Evolutionary conservation across 257 asterid species (phyloP).

Genomic region (Solanum dulcamara): DNA sequence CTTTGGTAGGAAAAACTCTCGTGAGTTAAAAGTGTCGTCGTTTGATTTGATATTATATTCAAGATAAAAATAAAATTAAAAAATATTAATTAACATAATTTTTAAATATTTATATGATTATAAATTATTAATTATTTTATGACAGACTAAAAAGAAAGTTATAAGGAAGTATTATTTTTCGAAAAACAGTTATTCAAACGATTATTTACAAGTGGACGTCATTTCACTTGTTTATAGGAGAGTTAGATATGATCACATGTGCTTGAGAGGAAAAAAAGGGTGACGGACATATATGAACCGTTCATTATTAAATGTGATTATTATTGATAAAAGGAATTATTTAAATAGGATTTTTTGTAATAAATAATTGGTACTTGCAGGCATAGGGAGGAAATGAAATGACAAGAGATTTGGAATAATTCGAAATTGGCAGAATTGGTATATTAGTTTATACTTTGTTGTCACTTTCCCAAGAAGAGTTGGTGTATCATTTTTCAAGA

Average conservation of each 20-base stretch:
- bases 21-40: no score
- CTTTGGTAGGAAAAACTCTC: no score
- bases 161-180: background rate
- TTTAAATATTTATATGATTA: no score
- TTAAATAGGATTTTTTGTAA: background rate
- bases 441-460: background rate
- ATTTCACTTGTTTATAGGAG: background rate
- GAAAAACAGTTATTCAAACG: background rate
- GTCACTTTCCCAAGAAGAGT: background rate
- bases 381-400: background rate
- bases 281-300: background rate
- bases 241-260: constrained; percentile 11
- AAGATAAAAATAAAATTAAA: no score
- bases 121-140: no score
- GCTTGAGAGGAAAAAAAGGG: background rate
- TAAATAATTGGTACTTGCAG: background rate
- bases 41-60: no score
- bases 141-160: no score
- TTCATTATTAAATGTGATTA: background rate
- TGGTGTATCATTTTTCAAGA: background rate
- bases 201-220: background rate
- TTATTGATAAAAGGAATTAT: background rate
- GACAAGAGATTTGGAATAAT: background rate
- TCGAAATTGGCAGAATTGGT: background rate
- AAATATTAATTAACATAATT: no score